Evolutionary conservation across 495 filamentous ascomycete genomes (phyloP), one percentile per base, ranked within the genome.

Genomic region (Xylaria acuta): DNA sequence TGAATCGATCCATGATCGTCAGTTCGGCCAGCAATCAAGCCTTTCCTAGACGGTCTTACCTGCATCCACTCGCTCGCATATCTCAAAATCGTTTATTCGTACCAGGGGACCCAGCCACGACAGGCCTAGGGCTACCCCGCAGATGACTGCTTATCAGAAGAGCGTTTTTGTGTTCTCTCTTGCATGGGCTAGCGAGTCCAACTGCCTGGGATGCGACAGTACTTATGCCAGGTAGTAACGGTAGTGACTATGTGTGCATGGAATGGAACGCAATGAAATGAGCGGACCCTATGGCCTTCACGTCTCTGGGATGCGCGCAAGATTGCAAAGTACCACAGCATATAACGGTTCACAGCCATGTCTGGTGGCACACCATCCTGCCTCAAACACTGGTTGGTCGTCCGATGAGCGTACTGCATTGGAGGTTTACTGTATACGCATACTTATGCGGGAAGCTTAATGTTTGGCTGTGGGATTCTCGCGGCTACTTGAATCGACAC

Each of bases 131-230:
- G 49, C 65, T 67, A 67, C 65, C 65, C 65, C 65, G 65, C 65
- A 67, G 65, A 67, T 67, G 65, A 67, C 65, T 67, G 65, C 65
- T 67, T 67, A 56, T 67, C 65, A 56, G 49, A 22, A 49, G 65
- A 54, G 36, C 45, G 20, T 41, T 30, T 67, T 56, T 56, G 51
- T 40, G 34, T 34, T 30, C 43, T 53, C 43, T 43, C 25, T 6
- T 67, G 45, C 64, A 67, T 53, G 45, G 45, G 8, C 38, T 56
- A 41, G 49, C 65, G 47, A 67, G 65, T 67, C 65, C 65, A 67
- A 56, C 43, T 27, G 65, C 43, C 49, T 56, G 65, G 65, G 65
- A 67, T 67, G 36, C 30, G 36, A 40, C 65, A 38, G 64, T 53
- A 11, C 25, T 7, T 36, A 59, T n/a, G 51, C 53, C 32, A 7